phyloP scores from a whole-genome alignment of 2,329 filamentous ascomycete species.

The Exophiala aquamarina region DNA sequence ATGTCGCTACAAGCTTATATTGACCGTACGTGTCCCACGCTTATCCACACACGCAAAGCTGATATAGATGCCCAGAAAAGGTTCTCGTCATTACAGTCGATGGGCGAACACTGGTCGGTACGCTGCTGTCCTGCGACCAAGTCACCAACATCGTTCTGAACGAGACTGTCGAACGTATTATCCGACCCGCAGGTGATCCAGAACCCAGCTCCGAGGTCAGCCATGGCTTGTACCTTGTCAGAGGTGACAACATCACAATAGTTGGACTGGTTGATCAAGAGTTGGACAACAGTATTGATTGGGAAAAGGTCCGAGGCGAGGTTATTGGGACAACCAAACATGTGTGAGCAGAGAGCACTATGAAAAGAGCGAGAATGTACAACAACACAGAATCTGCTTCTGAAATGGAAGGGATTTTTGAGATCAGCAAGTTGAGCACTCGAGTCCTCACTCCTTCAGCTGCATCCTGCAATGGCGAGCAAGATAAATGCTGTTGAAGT shows the following conservation, averaged over 20 bases:
- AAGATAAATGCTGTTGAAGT: no score
- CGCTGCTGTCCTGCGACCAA: constrained; percentile 81
- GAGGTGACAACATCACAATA: constrained; percentile 91
- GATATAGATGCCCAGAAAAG: constrained; percentile 65
- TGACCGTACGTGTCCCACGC: constrained; percentile 44
- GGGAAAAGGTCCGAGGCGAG: constrained; percentile 67
- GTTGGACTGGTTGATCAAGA: constrained; percentile 88
- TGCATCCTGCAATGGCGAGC: no score
- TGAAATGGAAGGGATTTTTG: no score
- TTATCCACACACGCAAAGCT: neutral
- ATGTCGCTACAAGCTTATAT: constrained; percentile 58
- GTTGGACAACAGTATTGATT: constrained; percentile 87
- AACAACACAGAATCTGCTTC: no score
- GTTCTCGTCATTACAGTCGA: constrained; percentile 90
- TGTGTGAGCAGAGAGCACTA: constrained; percentile 24
- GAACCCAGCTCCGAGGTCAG: constrained; percentile 78
- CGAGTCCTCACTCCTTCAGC: no score
- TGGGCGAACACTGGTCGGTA: constrained; percentile 81
- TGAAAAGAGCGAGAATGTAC: no score
- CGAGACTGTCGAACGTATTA: constrained; percentile 83
- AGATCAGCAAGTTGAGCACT: no score
- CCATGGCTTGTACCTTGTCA: constrained; percentile 85
- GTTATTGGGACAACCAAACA: constrained; percentile 29
- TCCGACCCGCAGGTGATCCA: constrained; percentile 78
- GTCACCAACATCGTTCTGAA: constrained; percentile 88